Evolutionary conservation across 2,329 filamentous ascomycete species (phyloP), one percentile per base, ranked within the genome.

Genomic region (Trichoderma lentiforme): DNA sequence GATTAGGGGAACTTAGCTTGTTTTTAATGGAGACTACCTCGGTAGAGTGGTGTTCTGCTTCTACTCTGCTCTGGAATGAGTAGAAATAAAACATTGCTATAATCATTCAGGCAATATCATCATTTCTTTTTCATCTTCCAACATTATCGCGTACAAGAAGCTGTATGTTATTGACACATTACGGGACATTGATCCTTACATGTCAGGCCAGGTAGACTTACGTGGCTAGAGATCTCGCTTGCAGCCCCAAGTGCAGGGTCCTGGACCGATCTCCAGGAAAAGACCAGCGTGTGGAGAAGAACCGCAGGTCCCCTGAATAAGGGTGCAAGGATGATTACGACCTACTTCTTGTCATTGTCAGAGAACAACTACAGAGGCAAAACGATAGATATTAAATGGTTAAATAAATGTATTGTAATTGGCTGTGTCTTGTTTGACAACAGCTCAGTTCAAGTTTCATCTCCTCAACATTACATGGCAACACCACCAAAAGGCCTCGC

Each of bases 141-240:
- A 12, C 32, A 34, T 4, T 34, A 34, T 34, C 32, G 5, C 5
- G 4, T 14, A 34, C 3, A 34, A 34, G 32, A 34, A 34, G 32
- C 32, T 34, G 11, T 14, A 14, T 34, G 32, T 34, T 36, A 39
- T 39, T 7, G 15, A 9, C 39, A 43, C 39, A n/a, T 43, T 0
- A n/a, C 39, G 18, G 39, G 15, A 43, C 7, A 43, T n/a, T 43
- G 7, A n/a, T 43, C 15, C 15, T 43, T n/a, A 43, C n/a, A 1
- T 21, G 43, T 4, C n/a, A 21, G n/a, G 9, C 4, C 39, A 9
- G 39, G 39, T 67, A 15, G 57, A 61, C 34, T 32, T 60, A 51
- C 66, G 53, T 61, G 56, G 66, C 56, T 61, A 1, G 56, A 61
- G 66, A 69, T 69, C 66, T 69, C 66, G 56, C 56, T 69, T 69